Evolutionary conservation across 192 early-diverging fungal species (phyloP).

Genomic region (Spinellus fusiger): DNA sequence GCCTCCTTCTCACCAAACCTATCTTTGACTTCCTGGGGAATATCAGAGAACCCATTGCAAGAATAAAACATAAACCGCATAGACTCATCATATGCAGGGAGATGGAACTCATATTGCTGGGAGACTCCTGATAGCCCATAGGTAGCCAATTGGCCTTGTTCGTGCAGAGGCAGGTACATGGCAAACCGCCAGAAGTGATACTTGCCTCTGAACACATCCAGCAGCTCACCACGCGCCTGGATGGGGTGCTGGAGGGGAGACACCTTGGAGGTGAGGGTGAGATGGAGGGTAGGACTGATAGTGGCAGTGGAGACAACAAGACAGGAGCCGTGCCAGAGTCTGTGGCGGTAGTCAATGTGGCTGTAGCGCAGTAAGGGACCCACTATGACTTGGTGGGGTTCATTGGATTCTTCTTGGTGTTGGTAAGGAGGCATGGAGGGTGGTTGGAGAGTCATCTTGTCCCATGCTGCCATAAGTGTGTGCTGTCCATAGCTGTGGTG

Average conservation of each 20-base stretch:
- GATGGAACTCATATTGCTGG: slow-evolving; percentile 36
- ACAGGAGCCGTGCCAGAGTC: slow-evolving; percentile 39
- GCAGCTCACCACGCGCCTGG: slow-evolving; percentile 12
- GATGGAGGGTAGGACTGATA: slow-evolving; percentile 27
- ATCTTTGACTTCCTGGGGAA: slow-evolving; percentile 36
- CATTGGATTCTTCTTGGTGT: no score
- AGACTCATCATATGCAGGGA: slow-evolving; percentile 40
- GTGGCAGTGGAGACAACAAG: slow-evolving; percentile 38
- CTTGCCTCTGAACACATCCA: slow-evolving; percentile 53
- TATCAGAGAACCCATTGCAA: slow-evolving; percentile 69
- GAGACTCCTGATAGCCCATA: slow-evolving; percentile 41
- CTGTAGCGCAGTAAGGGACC: slow-evolving; percentile 44
- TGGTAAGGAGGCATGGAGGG: no score
- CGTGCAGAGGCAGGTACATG: slow-evolving; percentile 43
- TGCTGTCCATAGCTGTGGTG: no score
- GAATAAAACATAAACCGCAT: slow-evolving; percentile 66
- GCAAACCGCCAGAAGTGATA: slow-evolving; percentile 61
- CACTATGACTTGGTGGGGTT: slow-evolving; percentile 21
- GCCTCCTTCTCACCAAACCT: slow-evolving; percentile 39
- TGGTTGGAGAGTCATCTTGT: no score
- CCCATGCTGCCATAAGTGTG: no score
- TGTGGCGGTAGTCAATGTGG: slow-evolving; percentile 31
- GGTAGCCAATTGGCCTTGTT: slow-evolving; percentile 35
- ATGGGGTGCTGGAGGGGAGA: slow-evolving; percentile 7
- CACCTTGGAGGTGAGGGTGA: neutral